Percentiles rank a stretch among this genome's conserved stretches.
phyloP scores from a whole-genome alignment of 1,284 basidiomycete genomes.

The Cryptococcus jaspeensis region DNA sequence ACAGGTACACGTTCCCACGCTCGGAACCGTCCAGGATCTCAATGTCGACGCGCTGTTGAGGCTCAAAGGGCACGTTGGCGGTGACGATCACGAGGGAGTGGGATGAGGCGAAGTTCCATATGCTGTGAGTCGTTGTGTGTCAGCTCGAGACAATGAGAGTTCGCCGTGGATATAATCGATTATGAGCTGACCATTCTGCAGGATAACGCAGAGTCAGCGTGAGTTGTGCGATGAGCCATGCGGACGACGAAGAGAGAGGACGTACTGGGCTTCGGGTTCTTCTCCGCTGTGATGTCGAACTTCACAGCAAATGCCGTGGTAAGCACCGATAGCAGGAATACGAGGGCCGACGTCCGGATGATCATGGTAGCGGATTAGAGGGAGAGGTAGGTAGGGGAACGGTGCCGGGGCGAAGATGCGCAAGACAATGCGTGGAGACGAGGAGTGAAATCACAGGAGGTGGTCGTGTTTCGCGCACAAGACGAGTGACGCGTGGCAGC shows the following conservation, averaged over 20 bases:
- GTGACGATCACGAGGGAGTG: slow-evolving; percentile 91
- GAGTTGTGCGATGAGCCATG: background rate
- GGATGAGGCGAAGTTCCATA: slow-evolving; percentile 88
- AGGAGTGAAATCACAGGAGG: too few species aligned
- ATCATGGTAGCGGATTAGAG: slow-evolving; percentile 1
- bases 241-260: slow-evolving; percentile 7
- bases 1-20: slow-evolving; percentile 85
- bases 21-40: slow-evolving; percentile 89
- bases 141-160: background rate
- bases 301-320: slow-evolving; percentile 64
- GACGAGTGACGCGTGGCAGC: too few species aligned
- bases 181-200: slow-evolving; percentile 41
- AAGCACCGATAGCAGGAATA: slow-evolving; percentile 24
- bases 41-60: slow-evolving; percentile 78
- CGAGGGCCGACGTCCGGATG: slow-evolving; percentile 7
- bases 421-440: too few species aligned
- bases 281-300: slow-evolving; percentile 68
- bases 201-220: background rate
- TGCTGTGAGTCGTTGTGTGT: slow-evolving; percentile 58
- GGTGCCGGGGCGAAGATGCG: too few species aligned
- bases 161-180: background rate
- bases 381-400: too few species aligned
- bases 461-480: too few species aligned
- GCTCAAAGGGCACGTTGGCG: slow-evolving; percentile 75
- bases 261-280: slow-evolving; percentile 63